Conservation (phyloP, 345 rosid species). For the Euphorbia peplus region DNA sequence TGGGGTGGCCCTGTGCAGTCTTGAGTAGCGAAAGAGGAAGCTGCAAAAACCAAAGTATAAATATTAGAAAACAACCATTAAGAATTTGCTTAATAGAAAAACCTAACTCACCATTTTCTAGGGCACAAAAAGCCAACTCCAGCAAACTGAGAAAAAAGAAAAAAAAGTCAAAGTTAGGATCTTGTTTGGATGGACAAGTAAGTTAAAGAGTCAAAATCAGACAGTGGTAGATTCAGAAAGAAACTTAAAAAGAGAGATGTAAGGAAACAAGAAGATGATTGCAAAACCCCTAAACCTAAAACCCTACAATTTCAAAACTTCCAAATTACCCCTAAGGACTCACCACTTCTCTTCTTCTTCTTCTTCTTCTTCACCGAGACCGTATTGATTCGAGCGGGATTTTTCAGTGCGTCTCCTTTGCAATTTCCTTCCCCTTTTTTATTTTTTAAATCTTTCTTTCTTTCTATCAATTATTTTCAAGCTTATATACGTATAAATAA, state of each 20-base stretch:
- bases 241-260: background rate
- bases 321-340: constrained; percentile 4
- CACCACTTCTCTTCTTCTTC: background rate
- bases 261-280: no score
- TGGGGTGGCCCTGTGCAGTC: constrained; percentile 86
- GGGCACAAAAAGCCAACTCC: background rate
- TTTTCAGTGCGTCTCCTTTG: background rate
- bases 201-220: background rate
- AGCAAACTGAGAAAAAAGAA: background rate
- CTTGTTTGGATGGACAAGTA: background rate
- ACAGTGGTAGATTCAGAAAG: background rate
- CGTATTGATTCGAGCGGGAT: background rate
- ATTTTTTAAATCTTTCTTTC: no score
- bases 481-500: no score
- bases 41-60: constrained; percentile 30
- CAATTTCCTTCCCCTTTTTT: no score
- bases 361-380: background rate
- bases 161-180: background rate
- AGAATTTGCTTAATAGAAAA: background rate
- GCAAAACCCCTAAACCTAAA: background rate
- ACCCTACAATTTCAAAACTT: background rate
- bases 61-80: background rate
- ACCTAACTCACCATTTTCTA: constrained; percentile 15
- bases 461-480: no score
- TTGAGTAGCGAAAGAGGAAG: constrained; percentile 78